Conservation (phyloP, 495 filamentous ascomycete genomes). For the Geopyxis carbonaria region DNA sequence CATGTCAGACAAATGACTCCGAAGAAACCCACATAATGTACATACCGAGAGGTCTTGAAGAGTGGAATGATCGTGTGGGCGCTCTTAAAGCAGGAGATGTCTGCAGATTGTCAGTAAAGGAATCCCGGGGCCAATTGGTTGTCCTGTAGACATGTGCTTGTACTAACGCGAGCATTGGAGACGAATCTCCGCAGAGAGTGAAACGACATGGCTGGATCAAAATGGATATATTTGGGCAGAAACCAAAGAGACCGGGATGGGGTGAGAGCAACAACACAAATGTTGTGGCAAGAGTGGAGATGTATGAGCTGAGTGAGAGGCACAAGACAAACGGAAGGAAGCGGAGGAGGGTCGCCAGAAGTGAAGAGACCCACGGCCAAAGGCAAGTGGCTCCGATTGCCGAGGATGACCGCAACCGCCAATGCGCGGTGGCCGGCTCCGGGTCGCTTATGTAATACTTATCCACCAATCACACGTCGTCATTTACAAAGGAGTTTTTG, state of each 20-base stretch:
- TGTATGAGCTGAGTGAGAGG: background rate
- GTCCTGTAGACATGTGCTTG: slow-evolving; percentile 1
- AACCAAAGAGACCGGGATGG: background rate
- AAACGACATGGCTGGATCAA: slow-evolving; percentile 35
- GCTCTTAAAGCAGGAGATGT: background rate
- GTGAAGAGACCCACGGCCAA: too few species aligned
- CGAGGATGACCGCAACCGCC: slow-evolving; percentile 6
- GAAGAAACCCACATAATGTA: background rate
- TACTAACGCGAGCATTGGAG: slow-evolving; percentile 38
- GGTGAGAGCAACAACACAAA: background rate
- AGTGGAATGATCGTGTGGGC: slow-evolving; percentile 61
- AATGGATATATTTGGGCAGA: slow-evolving; percentile 3
- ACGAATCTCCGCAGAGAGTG: slow-evolving; percentile 42
- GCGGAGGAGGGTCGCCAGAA: background rate
- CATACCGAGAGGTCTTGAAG: slow-evolving; percentile 64
- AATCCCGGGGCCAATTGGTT: background rate
- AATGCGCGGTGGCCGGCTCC: too few species aligned
- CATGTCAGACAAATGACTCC: slow-evolving; percentile 7
- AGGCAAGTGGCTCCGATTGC: slow-evolving; percentile 5
- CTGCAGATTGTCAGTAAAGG: background rate
- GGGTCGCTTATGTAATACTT: too few species aligned
- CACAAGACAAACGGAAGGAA: background rate
- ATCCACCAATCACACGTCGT: too few species aligned
- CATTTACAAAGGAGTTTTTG: too few species aligned
- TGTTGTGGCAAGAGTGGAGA: background rate